Evolutionary conservation across 2,329 filamentous ascomycete species (phyloP).

Genomic region (Venturia asperata): DNA sequence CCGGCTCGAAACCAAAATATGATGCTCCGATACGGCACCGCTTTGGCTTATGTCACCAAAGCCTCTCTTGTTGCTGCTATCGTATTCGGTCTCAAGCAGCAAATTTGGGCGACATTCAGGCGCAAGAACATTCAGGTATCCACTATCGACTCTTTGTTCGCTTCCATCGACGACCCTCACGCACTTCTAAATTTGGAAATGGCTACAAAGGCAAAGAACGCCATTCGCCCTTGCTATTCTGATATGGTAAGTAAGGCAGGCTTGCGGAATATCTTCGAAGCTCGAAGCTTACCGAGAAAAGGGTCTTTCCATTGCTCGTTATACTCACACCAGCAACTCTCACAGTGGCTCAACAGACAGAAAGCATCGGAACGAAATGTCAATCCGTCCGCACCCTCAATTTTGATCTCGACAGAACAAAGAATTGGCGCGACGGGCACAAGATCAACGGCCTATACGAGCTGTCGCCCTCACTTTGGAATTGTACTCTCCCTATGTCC

Average conservation of each 20-base stretch:
- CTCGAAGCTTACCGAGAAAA: not conserved
- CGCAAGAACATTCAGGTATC: slow-evolving; percentile 32
- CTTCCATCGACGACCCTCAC: slow-evolving; percentile 31
- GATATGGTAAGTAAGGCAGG: not conserved
- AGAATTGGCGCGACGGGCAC: slow-evolving; percentile 27
- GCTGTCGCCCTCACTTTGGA: slow-evolving; percentile 29
- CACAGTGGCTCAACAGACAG: slow-evolving; percentile 27
- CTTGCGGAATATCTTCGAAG: not conserved
- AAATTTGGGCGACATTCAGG: slow-evolving; percentile 34
- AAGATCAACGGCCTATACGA: slow-evolving; percentile 23
- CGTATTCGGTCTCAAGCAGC: slow-evolving; percentile 32
- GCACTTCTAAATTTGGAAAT: slow-evolving; percentile 34
- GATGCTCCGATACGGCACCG: slow-evolving; percentile 33
- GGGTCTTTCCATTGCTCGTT: slow-evolving; percentile 31
- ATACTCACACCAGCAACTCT: slow-evolving; percentile 32
- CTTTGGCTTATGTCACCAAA: slow-evolving; percentile 34
- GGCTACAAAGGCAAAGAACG: slow-evolving; percentile 32
- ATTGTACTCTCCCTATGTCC: slow-evolving; percentile 29
- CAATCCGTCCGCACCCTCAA: slow-evolving; percentile 28
- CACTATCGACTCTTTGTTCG: slow-evolving; percentile 33
- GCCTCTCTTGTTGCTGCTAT: slow-evolving; percentile 31
- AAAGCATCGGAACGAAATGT: slow-evolving; percentile 26
- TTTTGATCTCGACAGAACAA: slow-evolving; percentile 28
- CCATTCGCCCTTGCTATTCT: slow-evolving; percentile 19
- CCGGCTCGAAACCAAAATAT: slow-evolving; percentile 29